These are phyloP conservation scores for Penicillium janthinellum DNA, from an alignment of 2,329 filamentous ascomycete genomes.

Conservation along the genomic window DNA sequence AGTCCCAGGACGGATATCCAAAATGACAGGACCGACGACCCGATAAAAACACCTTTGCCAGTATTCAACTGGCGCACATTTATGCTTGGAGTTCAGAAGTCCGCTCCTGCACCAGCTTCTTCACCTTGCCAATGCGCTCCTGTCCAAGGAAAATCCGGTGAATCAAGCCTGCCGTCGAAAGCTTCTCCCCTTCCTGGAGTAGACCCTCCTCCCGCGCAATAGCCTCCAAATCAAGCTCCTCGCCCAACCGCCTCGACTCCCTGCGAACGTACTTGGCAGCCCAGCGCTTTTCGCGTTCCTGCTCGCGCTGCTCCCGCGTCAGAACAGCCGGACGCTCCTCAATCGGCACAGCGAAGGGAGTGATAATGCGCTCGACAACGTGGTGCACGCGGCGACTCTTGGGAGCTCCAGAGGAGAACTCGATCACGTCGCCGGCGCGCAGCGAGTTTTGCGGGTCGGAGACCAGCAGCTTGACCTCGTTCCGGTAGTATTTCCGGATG, in stretches of 20 bases:
- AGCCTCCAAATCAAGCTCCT: constrained; percentile 18
- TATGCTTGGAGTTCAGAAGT: neutral
- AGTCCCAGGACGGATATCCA: constrained; percentile 17
- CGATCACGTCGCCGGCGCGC: constrained; percentile 48
- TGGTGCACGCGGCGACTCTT: constrained; percentile 43
- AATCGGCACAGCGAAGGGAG: constrained; percentile 42
- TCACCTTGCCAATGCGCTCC: constrained; percentile 27
- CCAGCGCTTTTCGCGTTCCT: constrained; percentile 33
- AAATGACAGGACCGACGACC: constrained; percentile 1
- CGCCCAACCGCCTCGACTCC: constrained; percentile 29
- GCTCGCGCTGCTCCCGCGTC: constrained; percentile 39
- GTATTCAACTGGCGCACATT: neutral
- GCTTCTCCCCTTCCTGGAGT: constrained; percentile 14
- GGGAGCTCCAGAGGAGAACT: constrained; percentile 45
- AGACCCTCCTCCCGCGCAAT: constrained; percentile 31
- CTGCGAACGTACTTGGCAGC: constrained; percentile 36
- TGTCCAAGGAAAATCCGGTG: constrained; percentile 22
- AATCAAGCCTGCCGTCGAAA: constrained; percentile 31
- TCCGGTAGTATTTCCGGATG: constrained; percentile 42
- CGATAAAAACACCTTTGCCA: neutral
- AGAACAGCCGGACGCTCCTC: constrained; percentile 41
- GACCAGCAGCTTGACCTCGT: constrained; percentile 38
- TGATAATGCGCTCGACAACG: constrained; percentile 47
- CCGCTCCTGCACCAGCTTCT: constrained; percentile 32
- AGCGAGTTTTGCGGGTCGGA: constrained; percentile 45